Percentiles rank a stretch among this genome's conserved stretches.
These are phyloP conservation scores for Plasmodium inui DNA, from an alignment of 169 alveolate genomes.

Conservation along the genomic window DNA sequence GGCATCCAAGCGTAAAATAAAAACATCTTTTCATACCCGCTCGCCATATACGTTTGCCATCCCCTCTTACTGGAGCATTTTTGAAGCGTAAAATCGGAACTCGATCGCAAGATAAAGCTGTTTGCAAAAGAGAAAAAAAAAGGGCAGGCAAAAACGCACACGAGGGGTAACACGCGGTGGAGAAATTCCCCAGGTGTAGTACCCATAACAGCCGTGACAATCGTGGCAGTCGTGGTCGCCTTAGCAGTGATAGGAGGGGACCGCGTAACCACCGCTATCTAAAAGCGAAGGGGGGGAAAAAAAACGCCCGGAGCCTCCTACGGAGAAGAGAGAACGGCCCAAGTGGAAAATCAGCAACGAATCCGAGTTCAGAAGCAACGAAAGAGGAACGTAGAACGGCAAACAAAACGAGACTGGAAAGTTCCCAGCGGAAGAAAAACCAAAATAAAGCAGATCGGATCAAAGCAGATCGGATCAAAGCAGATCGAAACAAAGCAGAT, in stretches of 20 bases:
- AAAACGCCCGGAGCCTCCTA: background rate
- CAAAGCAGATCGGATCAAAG: background rate
- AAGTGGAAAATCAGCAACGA: background rate
- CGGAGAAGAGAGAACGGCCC: background rate
- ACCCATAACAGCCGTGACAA: background rate
- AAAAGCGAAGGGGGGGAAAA: background rate
- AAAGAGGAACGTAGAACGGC: background rate
- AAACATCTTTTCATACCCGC: background rate
- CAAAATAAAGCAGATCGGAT: background rate
- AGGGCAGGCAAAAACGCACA: background rate
- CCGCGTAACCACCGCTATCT: background rate
- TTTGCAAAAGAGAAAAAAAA: background rate
- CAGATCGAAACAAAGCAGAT: background rate
- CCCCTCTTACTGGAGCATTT: background rate
- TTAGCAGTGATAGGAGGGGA: background rate
- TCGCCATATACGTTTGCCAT: background rate
- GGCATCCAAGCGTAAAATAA: background rate
- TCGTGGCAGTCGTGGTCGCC: background rate
- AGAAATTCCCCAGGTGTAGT: background rate
- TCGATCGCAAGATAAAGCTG: background rate
- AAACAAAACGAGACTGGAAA: background rate
- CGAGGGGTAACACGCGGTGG: background rate
- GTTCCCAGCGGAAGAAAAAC: background rate
- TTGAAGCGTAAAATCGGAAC: background rate
- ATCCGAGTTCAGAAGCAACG: background rate